phyloP scores from a whole-genome alignment of 2,329 filamentous ascomycete genomes.

The Colletotrichum theobromicola region DNA sequence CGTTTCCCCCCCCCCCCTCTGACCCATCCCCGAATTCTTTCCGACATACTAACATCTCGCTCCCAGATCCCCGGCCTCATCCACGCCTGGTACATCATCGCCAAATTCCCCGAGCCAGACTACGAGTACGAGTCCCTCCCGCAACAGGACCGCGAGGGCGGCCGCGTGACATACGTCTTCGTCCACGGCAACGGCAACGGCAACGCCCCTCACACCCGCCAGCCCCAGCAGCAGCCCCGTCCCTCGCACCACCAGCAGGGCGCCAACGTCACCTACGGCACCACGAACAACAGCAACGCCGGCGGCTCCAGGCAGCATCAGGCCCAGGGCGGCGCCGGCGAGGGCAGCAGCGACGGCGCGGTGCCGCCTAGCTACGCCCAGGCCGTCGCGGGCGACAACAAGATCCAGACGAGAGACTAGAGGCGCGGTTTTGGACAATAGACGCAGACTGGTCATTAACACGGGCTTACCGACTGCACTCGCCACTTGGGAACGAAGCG shows the following conservation, averaged over 20 bases:
- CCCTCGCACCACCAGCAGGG: conserved; percentile 34
- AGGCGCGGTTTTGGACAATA: neutral
- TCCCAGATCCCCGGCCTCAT: conserved; percentile 81
- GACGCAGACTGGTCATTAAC: neutral
- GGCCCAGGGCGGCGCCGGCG: conserved; percentile 39
- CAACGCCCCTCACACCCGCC: conserved; percentile 31
- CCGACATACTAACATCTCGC: neutral
- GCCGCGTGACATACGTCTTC: conserved; percentile 79
- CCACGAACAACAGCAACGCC: conserved; percentile 33
- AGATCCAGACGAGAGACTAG: conserved; percentile 76
- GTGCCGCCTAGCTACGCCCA: conserved; percentile 88
- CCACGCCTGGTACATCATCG: conserved; percentile 98
- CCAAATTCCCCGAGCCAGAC: conserved; percentile 79
- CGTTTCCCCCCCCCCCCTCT: conserved; percentile 25
- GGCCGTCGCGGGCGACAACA: conserved; percentile 83
- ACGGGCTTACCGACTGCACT: neutral
- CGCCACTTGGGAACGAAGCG: neutral
- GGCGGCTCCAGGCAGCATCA: conserved; percentile 28
- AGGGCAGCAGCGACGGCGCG: conserved; percentile 49
- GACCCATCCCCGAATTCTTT: conserved; percentile 34
- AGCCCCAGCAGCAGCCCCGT: conserved; percentile 35
- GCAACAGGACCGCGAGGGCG: conserved; percentile 56
- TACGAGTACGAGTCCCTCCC: conserved; percentile 72
- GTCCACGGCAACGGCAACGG: conserved; percentile 56
- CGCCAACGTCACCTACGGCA: conserved; percentile 51